Percentiles rank a stretch among this genome's conserved stretches.
These are phyloP conservation scores for Phaeoacremonium minimum DNA, from an alignment of 2,329 filamentous ascomycete genomes.

Conservation along the genomic window DNA sequence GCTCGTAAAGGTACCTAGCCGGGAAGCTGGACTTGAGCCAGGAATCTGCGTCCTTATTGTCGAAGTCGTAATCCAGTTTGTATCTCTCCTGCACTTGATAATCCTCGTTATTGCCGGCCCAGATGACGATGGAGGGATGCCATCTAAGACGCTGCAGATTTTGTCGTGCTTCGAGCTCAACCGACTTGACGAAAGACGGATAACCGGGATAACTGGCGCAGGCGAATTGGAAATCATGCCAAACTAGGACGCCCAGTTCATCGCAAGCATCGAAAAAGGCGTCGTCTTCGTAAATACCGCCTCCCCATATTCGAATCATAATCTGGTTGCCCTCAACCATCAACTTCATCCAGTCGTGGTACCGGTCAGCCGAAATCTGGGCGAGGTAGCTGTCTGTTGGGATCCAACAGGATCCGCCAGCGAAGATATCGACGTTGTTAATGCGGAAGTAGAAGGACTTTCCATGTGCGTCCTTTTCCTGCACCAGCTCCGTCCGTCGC, in stretches of 20 bases:
- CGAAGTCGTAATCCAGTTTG: conserved; percentile 65
- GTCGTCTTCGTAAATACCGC: conserved; percentile 66
- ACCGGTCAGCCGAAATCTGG: conserved; percentile 29
- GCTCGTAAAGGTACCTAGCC: conserved; percentile 74
- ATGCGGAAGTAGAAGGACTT: conserved; percentile 31
- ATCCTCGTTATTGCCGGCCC: conserved; percentile 72
- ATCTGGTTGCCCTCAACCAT: conserved; percentile 62
- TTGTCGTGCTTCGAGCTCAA: conserved; percentile 54
- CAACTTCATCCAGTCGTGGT: conserved; percentile 56
- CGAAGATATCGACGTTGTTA: conserved; percentile 26
- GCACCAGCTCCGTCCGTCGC: conserved; percentile 43
- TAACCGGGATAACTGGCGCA: conserved; percentile 63
- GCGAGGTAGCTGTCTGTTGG: conserved; percentile 28
- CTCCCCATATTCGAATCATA: conserved; percentile 35
- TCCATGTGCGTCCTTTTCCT: conserved; percentile 34
- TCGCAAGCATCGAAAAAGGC: conserved; percentile 67
- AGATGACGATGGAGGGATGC: conserved; percentile 64
- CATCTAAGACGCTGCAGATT: conserved; percentile 52
- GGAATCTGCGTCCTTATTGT: conserved; percentile 65
- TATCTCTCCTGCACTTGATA: conserved; percentile 63
- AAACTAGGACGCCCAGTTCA: conserved; percentile 65
- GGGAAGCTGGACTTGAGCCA: conserved; percentile 77
- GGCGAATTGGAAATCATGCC: conserved; percentile 72
- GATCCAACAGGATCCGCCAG: conserved; percentile 31
- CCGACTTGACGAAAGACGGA: conserved; percentile 49